These are phyloP conservation scores for Teratosphaeria viscida DNA, from an alignment of 2,329 filamentous ascomycete genomes.

Conservation along the genomic window DNA sequence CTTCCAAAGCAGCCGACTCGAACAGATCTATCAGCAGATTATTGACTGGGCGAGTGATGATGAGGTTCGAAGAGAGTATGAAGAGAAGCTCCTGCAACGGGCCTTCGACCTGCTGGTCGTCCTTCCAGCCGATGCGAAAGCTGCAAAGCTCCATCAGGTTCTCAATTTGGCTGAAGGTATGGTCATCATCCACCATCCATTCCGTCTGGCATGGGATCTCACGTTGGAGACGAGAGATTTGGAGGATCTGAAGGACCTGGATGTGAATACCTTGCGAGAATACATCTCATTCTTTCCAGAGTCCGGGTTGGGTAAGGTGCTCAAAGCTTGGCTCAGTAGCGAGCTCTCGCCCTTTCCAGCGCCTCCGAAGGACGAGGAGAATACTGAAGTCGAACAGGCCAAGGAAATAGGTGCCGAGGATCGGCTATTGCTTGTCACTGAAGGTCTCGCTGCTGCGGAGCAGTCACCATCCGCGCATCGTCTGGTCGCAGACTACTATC, in stretches of 20 bases:
- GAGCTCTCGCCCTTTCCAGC: conserved; percentile 79
- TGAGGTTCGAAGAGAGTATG: conserved; percentile 68
- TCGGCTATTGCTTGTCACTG: conserved; percentile 66
- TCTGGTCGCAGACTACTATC: conserved; percentile 72
- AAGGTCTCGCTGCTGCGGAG: conserved; percentile 37
- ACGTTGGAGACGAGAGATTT: conserved; percentile 80
- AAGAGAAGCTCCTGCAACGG: conserved; percentile 78
- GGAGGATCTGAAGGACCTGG: conserved; percentile 63
- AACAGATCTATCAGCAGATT: conserved; percentile 66
- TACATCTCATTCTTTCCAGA: conserved; percentile 80
- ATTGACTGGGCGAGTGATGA: conserved; percentile 90
- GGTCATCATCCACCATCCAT: conserved; percentile 92
- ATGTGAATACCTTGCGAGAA: conserved; percentile 64
- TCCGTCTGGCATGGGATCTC: conserved; percentile 81
- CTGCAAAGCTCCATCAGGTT: conserved; percentile 59
- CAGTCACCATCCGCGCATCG: conserved; percentile 74
- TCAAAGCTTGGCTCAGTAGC: conserved; percentile 74
- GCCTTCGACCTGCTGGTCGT: conserved; percentile 69
- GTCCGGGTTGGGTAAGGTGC: conserved; percentile 67
- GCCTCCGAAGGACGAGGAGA: conserved; percentile 34
- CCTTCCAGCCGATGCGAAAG: conserved; percentile 57
- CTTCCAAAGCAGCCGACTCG: conserved; percentile 63
- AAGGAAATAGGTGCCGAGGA: conserved; percentile 62
- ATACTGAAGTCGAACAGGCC: conserved; percentile 43
- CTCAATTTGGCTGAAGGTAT: conserved; percentile 75